These are phyloP conservation scores for Xylogone sp. DNA, from an alignment of 2,329 filamentous ascomycete genomes.

Conservation along the genomic window DNA sequence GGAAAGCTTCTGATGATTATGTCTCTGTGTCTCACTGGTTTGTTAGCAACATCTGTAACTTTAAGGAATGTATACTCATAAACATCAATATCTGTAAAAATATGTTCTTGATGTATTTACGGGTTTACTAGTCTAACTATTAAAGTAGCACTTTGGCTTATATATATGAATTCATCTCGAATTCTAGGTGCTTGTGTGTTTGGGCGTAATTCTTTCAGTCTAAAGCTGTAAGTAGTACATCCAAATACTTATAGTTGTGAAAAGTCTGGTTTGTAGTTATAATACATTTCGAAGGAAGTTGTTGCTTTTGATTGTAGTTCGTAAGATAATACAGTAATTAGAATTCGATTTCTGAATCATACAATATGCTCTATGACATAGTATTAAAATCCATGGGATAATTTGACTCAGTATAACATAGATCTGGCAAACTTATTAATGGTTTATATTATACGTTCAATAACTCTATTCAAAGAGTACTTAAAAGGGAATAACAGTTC, in stretches of 20 bases:
- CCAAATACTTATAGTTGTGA: neutral
- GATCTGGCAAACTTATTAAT: neutral
- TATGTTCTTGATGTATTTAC: neutral
- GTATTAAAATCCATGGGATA: neutral
- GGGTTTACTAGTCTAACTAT: neutral
- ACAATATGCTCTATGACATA: neutral
- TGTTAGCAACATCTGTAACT: neutral
- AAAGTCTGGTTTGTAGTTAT: neutral
- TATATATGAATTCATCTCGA: neutral
- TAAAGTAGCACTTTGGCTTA: neutral
- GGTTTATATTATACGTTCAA: neutral
- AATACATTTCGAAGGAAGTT: neutral
- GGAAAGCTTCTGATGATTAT: neutral
- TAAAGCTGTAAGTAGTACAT: neutral
- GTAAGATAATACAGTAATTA: neutral
- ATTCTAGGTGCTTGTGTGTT: neutral
- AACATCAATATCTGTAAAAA: neutral
- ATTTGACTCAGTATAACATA: neutral
- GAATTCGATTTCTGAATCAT: neutral
- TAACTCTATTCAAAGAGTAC: neutral
- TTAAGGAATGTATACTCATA: neutral
- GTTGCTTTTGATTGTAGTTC: neutral
- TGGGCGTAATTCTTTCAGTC: neutral
- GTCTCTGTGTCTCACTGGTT: neutral
- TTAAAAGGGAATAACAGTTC: neutral